Base-by-base conservation (phyloP, 371 early-diverging fungal species). In the Mucor velutinosus region DNA sequence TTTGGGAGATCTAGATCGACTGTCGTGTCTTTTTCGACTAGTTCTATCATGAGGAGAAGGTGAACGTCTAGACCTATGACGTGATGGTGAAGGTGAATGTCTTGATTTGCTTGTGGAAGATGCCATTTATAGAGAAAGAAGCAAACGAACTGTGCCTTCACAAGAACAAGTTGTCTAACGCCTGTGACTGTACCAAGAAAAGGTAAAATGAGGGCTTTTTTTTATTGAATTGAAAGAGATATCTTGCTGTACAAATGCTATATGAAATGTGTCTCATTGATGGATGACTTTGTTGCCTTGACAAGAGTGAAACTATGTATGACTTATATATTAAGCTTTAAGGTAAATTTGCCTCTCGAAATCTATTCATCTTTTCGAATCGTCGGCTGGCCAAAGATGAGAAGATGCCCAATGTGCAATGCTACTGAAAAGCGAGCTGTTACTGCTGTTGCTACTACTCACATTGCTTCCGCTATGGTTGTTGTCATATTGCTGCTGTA, bases 371-470 rank as follows among this genome's bases (percentile, higher is more conserved):
- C 19, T 49, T 49, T 55, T 55, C 4, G 55, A 55, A 25, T 17
- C n/a, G 7, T 55, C 57, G 6, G 56, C 27, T 27, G 64, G 64
- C 64, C 64, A 64, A 27, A 64, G 55, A 41, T 56, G 64, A 17
- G 64, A 64, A 2, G 64, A 56, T 19, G 64, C 64, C 64, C 64
- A 64, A 41, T 64, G 57, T 11, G 73, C 74, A 27, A 78, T 58
- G 32, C 62, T 61, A 29, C 56, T 68, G 15, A 78, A 64, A 2
- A 78, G 32, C 15, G 67, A 66, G 15, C 39, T 53, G 29, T 32
- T 49, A 14, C 17, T 33, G 2, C 17, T 41, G 4, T 11, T 49
- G 23, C 14, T 25, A 47, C 32, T 65, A 3, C 25, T 58, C 29
- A n/a, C 7, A 37, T 10, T 30, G 35, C 35, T 35, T 12, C 8